Conservation (phyloP, 257 asterid species). For the Plantago ovata region DNA sequence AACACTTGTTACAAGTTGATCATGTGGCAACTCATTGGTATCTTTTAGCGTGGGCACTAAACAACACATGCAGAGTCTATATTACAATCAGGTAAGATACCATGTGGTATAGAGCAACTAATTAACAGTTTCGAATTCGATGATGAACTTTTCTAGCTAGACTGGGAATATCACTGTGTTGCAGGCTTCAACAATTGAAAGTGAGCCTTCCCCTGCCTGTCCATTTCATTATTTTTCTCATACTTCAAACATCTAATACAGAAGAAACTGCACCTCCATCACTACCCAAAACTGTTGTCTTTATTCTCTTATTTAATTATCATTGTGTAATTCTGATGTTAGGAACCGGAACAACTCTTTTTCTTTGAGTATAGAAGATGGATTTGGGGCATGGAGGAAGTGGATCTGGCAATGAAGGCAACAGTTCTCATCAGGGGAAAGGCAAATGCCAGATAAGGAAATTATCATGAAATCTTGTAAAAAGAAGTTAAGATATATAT, state of each 20-base stretch:
- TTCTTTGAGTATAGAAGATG: conserved; percentile 29
- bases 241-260: neutral
- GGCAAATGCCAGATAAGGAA: conserved; percentile 52
- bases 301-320: conserved; percentile 17
- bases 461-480: no score
- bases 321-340: conserved; percentile 20
- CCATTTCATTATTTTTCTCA: conserved; percentile 3
- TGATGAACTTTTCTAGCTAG: no score
- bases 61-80: no score
- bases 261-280: conserved; percentile 8
- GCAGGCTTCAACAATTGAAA: conserved; percentile 5
- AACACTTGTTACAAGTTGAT: no score
- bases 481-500: no score
- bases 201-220: conserved; percentile 1
- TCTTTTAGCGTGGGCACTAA: no score
- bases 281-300: conserved; percentile 1
- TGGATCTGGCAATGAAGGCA: conserved; percentile 47
- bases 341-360: conserved; percentile 12
- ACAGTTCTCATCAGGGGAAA: conserved; percentile 21
- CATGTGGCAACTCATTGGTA: no score
- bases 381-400: conserved; percentile 30
- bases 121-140: no score
- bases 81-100: no score
- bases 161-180: neutral
- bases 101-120: no score